Percentiles rank a stretch among this genome's conserved stretches.
phyloP scores from a whole-genome alignment of 2,329 filamentous ascomycete species.

The Penicillium janthinellum region DNA sequence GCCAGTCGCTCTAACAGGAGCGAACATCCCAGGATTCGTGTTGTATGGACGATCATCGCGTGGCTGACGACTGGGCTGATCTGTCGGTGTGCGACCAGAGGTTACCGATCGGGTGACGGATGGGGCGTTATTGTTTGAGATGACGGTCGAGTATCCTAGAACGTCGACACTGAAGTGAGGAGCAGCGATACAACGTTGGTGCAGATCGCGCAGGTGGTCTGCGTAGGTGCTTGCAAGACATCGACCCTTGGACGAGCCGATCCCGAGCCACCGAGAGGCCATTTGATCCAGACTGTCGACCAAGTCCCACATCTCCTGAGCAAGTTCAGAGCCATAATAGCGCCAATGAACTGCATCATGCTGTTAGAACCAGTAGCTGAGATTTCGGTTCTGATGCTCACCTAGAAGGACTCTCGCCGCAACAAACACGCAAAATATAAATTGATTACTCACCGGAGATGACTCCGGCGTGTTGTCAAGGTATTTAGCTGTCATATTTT shows the following conservation, averaged over 20 bases:
- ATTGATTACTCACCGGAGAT: slow-evolving; percentile 37
- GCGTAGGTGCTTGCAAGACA: slow-evolving; percentile 9
- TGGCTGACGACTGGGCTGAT: neutral
- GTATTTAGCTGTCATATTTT: slow-evolving; percentile 49
- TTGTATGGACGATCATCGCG: neutral
- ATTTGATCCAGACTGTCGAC: slow-evolving; percentile 27
- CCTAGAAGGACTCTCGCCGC: slow-evolving; percentile 35
- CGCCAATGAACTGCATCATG: slow-evolving; percentile 30
- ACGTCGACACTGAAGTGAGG: slow-evolving; percentile 13
- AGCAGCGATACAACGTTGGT: slow-evolving; percentile 1
- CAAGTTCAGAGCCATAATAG: slow-evolving; percentile 23
- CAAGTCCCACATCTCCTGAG: slow-evolving; percentile 27
- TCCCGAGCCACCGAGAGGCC: slow-evolving; percentile 14
- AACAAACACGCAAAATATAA: slow-evolving; percentile 52
- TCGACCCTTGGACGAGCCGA: neutral
- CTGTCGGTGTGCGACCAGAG: neutral
- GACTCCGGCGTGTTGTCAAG: slow-evolving; percentile 38
- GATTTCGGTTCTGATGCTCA: neutral
- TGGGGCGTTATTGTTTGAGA: neutral
- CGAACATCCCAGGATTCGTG: neutral
- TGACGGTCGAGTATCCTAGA: neutral
- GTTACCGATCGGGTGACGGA: neutral
- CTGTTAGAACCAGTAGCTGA: neutral
- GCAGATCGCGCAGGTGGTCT: slow-evolving; percentile 11
- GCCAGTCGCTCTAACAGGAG: neutral